Conservation (phyloP, 2,329 filamentous ascomycete species). For the Lachnellula arida region DNA sequence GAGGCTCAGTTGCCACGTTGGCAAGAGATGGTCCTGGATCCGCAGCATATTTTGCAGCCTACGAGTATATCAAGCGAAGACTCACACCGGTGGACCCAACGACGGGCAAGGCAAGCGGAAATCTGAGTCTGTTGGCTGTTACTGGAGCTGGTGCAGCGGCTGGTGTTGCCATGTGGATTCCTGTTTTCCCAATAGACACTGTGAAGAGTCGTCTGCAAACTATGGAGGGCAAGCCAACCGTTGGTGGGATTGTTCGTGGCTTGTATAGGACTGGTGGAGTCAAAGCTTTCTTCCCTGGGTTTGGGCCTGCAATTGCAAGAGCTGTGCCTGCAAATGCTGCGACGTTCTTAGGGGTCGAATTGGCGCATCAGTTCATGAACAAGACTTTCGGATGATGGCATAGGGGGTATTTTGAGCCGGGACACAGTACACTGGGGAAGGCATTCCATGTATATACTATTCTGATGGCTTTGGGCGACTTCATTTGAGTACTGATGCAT, state of each 20-base stretch:
- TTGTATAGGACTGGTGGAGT: slow-evolving; percentile 80
- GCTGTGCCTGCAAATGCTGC: slow-evolving; percentile 96
- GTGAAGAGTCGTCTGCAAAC: slow-evolving; percentile 94
- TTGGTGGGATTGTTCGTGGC: slow-evolving; percentile 72
- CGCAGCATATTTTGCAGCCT: slow-evolving; percentile 94
- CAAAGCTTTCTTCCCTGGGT: slow-evolving; percentile 95
- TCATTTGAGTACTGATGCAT: not conserved
- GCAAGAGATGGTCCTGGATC: slow-evolving; percentile 90
- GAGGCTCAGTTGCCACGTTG: slow-evolving; percentile 83
- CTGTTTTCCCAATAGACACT: slow-evolving; percentile 95
- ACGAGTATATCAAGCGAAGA: slow-evolving; percentile 88
- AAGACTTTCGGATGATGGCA: slow-evolving; percentile 56
- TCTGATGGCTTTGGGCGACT: not conserved
- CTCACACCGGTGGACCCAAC: slow-evolving; percentile 78
- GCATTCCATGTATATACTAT: not conserved
- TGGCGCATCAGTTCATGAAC: slow-evolving; percentile 78
- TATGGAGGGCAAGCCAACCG: slow-evolving; percentile 76
- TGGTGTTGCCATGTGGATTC: slow-evolving; percentile 98
- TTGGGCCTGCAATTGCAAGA: slow-evolving; percentile 85
- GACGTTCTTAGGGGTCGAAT: slow-evolving; percentile 82
- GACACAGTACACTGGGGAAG: not conserved
- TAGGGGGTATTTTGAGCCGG: not conserved
- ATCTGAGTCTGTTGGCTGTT: slow-evolving; percentile 77
- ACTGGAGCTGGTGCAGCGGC: slow-evolving; percentile 84
- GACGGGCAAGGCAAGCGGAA: slow-evolving; percentile 66